Evolutionary conservation across 2,329 filamentous ascomycete genomes (phyloP), one percentile per base, ranked within the genome.

Genomic region (Botrytis cinerea): DNA sequence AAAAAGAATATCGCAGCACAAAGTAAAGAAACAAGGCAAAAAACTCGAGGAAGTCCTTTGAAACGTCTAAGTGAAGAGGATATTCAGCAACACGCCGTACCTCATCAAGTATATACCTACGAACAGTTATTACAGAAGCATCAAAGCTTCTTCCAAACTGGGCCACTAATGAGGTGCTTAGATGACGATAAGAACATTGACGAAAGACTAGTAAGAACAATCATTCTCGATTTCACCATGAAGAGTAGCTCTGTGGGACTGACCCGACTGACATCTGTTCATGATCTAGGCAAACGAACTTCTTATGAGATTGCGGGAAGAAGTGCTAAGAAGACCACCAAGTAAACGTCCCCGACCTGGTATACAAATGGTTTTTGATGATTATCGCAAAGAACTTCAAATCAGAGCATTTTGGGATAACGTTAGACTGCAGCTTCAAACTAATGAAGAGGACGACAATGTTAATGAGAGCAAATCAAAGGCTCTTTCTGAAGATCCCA

Each of bases 381-480:
- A 71, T 6, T 69, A 72, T 38, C 73, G 75, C 72, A 71, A 73
- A 45, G 71, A 73, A 46, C 45, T 74, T 18, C 48, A 76, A 60
- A 64, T 63, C 28, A 75, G 75, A 72, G 73, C 73, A 20, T 78
- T 75, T 70, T 79, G 78, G 78, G 73, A 74, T 9, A 72, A 77
- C 22, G 45, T 78, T 25, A 75, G 76, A 64, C 70, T 43, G 48
- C 51, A 75, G 16, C 62, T 79, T 35, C 69, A 62, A 43, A 71
- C 45, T 59, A 48, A 73, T 48, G 59, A 70, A 45, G 71, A 70
- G 20, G 67, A 73, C 20, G 45, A 63, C 4, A 9, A 54, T 20
- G 8, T 28, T 28, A 4, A 67, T 38, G 64, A 54, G 16, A 68
- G 64, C 64, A 43, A 54, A 54, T 68, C 46, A 51, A 68, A 18